A percentile compares a stretch with the other conserved stretches of the same genome.
phyloP scores from a whole-genome alignment of 2,329 filamentous ascomycete species.

The Alternaria sp. region DNA sequence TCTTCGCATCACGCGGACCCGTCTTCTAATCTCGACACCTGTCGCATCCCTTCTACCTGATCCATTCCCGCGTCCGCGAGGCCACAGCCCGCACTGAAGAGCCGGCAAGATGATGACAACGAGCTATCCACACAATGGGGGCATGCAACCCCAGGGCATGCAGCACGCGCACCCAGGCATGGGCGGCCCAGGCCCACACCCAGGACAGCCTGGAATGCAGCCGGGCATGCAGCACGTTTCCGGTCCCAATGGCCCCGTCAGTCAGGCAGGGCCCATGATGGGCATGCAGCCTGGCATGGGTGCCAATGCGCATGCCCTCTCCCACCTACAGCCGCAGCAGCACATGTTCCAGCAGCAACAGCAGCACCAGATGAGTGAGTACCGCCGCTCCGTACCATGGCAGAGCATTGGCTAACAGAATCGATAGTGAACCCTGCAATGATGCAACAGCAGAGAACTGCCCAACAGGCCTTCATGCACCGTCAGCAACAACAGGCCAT shows the following conservation, averaged over 20 bases:
- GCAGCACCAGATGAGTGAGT: constrained; percentile 49
- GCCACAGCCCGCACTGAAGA: constrained; percentile 18
- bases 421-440: constrained; percentile 47
- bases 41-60: constrained; percentile 9
- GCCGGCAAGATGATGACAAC: constrained; percentile 69
- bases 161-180: constrained; percentile 66
- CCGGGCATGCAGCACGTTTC: constrained; percentile 75
- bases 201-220: constrained; percentile 69
- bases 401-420: constrained; percentile 12
- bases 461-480: constrained; percentile 58
- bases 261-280: constrained; percentile 75
- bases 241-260: constrained; percentile 72
- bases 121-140: constrained; percentile 71
- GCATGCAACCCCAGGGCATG: constrained; percentile 75
- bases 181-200: constrained; percentile 72
- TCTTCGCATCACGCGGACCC: constrained; percentile 7
- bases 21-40: constrained; percentile 3
- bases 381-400: neutral
- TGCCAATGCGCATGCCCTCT: constrained; percentile 71
- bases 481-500: constrained; percentile 60
- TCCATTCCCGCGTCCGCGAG: constrained; percentile 13
- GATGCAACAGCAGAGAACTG: constrained; percentile 49
- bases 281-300: constrained; percentile 73
- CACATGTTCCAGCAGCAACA: constrained; percentile 61
- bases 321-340: constrained; percentile 72